Evolutionary conservation across 176 grass and related monocot genomes (phyloP), one percentile per base, ranked within the genome.

Genomic region (Triticum dicoccoides): DNA sequence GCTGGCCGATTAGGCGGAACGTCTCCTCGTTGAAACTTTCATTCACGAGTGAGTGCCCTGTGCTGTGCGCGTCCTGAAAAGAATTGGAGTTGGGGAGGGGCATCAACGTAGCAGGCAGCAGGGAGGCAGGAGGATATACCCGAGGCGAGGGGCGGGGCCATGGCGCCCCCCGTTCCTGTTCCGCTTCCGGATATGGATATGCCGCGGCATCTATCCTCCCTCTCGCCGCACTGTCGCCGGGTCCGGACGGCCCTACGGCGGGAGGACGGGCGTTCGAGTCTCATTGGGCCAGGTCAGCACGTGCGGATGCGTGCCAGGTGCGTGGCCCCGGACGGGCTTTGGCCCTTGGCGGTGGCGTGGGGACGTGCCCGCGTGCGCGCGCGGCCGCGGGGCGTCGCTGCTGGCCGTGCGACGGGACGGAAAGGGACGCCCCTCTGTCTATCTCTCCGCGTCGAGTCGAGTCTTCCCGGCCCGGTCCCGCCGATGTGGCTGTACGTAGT

Each of bases 271-370:
- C 49, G 49, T 2, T 6, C 11, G 38, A 1, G 34, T 71, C 3
- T 66, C 18, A 82, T 44, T 79, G 59, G 89, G 21, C 76, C 69
- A 88, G 62, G 81, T 85, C 77, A 91, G 73, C 89, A 29, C 61
- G 44, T 77, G 61, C 69, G 58, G 66, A 44, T 9, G 49, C 11
- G 86, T 25, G 86, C 69, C 77, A 65, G 78, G 68, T 21, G 77
- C 66, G 8, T 4, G 33, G 49, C 29, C 49, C 56, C 24, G 25
- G 25, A 25, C 25, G 25, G 21, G 64, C 15, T 34, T 34, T 88
- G 90, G 90, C 87, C 37, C 87, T 89, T 86, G 77, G 87, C 83
- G 79, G 4, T 11, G 73, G 25, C 30, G 78, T 38, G 83, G 83
- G 86, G 86, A 5, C 65, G 72, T 29, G 9, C 33, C 18, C 1